Percentiles rank a stretch among this genome's conserved stretches.
phyloP scores from a whole-genome alignment of 768 basidiomycete genomes.

The Baorangia bicolor region DNA sequence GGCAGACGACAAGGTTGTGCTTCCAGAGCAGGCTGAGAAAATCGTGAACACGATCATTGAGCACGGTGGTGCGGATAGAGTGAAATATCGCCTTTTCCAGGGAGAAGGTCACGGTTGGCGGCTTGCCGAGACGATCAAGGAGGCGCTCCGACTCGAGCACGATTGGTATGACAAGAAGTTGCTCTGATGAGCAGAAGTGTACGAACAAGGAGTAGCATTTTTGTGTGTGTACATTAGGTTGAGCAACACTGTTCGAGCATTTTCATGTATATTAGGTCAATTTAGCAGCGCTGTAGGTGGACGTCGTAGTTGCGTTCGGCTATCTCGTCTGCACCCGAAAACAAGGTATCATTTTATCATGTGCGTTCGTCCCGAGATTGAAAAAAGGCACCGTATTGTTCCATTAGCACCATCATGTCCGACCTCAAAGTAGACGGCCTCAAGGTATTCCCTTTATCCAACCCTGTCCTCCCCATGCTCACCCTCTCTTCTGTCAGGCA shows the following conservation, averaged over 20 bases:
- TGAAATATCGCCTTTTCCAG: slow-evolving; percentile 41
- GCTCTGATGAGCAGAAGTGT: neutral
- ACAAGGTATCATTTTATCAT: slow-evolving; percentile 11
- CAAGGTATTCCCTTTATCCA: slow-evolving; percentile 42
- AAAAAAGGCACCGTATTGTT: no score
- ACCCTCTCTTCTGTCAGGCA: slow-evolving; percentile 40
- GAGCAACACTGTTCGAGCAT: no score
- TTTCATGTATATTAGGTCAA: no score
- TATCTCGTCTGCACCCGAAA: neutral
- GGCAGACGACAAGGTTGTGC: slow-evolving; percentile 60
- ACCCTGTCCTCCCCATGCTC: neutral
- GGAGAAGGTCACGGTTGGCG: slow-evolving; percentile 47
- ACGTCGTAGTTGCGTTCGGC: no score
- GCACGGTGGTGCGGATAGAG: slow-evolving; percentile 22
- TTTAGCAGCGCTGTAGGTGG: no score
- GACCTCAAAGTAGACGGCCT: slow-evolving; percentile 74
- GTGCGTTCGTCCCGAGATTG: neutral
- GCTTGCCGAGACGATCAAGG: slow-evolving; percentile 36
- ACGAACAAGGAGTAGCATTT: neutral
- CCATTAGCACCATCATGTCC: no score
- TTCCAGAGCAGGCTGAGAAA: slow-evolving; percentile 54
- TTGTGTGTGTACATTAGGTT: no score
- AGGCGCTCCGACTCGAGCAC: slow-evolving; percentile 35
- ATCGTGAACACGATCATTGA: slow-evolving; percentile 29
- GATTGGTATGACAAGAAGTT: slow-evolving; percentile 33